These are phyloP conservation scores for Nothophoma quercina DNA, from an alignment of 2,329 filamentous ascomycete species.

Conservation along the genomic window DNA sequence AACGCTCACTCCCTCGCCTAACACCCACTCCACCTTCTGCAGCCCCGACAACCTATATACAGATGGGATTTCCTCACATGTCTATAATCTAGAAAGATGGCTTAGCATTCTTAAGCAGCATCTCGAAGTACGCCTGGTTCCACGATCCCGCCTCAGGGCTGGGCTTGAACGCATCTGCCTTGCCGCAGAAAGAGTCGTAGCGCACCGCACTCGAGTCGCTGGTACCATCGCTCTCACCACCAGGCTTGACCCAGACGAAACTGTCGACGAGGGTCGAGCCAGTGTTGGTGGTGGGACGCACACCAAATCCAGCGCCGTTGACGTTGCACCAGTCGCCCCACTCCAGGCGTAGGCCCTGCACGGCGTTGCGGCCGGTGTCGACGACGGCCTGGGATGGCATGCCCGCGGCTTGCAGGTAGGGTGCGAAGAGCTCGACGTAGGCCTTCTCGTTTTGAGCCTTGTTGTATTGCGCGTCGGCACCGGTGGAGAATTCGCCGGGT, in stretches of 20 bases:
- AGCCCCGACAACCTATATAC: slow-evolving; percentile 21
- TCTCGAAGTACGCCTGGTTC: slow-evolving; percentile 62
- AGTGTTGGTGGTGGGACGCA: slow-evolving; percentile 66
- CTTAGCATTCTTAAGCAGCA: slow-evolving; percentile 49
- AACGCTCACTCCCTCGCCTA: not conserved
- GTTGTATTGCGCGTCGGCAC: slow-evolving; percentile 46
- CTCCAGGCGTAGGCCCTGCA: slow-evolving; percentile 53
- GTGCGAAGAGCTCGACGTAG: slow-evolving; percentile 61
- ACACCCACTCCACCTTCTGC: not conserved
- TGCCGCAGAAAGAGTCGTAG: slow-evolving; percentile 66
- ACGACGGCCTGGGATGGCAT: slow-evolving; percentile 64
- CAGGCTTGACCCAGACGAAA: slow-evolving; percentile 77
- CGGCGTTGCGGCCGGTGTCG: slow-evolving; percentile 67
- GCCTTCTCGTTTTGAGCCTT: slow-evolving; percentile 61
- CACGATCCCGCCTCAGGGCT: slow-evolving; percentile 74
- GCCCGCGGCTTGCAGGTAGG: slow-evolving; percentile 57
- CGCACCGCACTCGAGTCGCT: slow-evolving; percentile 53
- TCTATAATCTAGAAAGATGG: slow-evolving; percentile 41
- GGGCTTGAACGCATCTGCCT: slow-evolving; percentile 64
- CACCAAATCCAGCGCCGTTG: slow-evolving; percentile 69
- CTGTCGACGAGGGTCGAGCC: slow-evolving; percentile 66
- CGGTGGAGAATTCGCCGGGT: slow-evolving; percentile 48
- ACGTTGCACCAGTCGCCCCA: slow-evolving; percentile 74
- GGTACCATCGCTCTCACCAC: slow-evolving; percentile 63
- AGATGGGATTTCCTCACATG: no score